Evolutionary conservation across 2,329 filamentous ascomycete genomes (phyloP), one percentile per base, ranked within the genome.

Genomic region (Botrytis pseudocinerea): DNA sequence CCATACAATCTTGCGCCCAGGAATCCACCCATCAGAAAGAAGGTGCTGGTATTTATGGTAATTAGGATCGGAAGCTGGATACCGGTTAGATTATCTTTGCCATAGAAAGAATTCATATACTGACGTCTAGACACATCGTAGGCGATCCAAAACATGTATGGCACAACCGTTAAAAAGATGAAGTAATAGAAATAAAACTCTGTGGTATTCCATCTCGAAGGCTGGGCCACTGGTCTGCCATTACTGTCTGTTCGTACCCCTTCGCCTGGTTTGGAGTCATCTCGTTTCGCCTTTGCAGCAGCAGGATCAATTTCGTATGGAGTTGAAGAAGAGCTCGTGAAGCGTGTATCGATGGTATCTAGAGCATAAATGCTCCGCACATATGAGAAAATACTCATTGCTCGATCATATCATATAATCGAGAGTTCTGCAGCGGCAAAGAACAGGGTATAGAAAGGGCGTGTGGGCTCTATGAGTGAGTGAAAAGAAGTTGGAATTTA

Each of bases 101-200:
- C 10, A 14, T 25, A 63, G 14, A 22, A n/a, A 25, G 6, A 54
- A n/a, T 25, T n/a, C 7, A n/a, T 64, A 71, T 77, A 85, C 86
- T 73, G 83, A 95, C 95, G 88, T 83, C 91, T 88, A 38, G 96
- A 99, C 63, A 97, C 94, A 83, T 93, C 89, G 77, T 94, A 93
- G 16, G 92, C 91, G n/a, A 91, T 86, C 85, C 94, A 97, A 83
- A 97, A 94, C 95, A 99, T 99, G 79, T 90, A 87, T 14, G 94
- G 93, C 40, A 98, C 86, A 72, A 85, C 86, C 9, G 88, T 80
- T 44, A 87, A 75, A 78, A 98, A 88, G 76, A 93, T 83, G 32
- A 92, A 65, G 77, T 91, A 92, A 84, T 99, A 98, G 71, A 94
- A 78, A 81, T 89, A 92, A 84, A 96, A 98, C 83, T 99, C 96